Base-by-base conservation (phyloP, 352 stramenopile species). In the Globisporangium ultimum region DNA sequence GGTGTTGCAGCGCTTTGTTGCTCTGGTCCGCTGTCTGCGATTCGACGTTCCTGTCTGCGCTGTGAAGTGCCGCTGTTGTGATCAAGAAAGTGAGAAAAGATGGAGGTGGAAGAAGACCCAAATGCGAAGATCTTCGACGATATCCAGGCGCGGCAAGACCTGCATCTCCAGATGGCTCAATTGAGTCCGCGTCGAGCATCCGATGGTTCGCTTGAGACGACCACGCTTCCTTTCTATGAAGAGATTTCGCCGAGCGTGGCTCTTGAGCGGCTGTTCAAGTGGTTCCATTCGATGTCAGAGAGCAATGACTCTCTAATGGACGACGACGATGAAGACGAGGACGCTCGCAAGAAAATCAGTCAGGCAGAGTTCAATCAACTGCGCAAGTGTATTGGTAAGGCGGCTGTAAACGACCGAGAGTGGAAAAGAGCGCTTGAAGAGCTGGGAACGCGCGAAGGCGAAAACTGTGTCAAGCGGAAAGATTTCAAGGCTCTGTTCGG, bases 401-500 rank as follows among this genome's bases (percentile, higher is more conserved):
- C 40, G 13, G 13, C 52, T 5, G 55, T 83, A 8, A 55, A 40
- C 0, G 46, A 68, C 1, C 47, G 49, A 12, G 61, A 81, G n/a
- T 87, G 77, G 77, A 58, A 48, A 13, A 58, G 60, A 42, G 77
- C 74, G n/a, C 48, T 83, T 2, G 68, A 78, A 17, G 71, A 78
- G 53, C 64, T 87, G 1, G 68, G 62, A 0, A 60, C 62, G 21
- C 11, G 42, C 0, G 48, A 64, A 10, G 52, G 52, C 5, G 53
- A 76, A 2, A 22, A 53, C 1, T 47, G 17, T 10, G 77, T 83
- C 2, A 17, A 47, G 5, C 61, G 66, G 52, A 65, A 55, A 7
- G 65, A 83, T 45, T 87, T 87, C 66, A 80, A 84, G 43, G 72
- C 68, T 6, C 63, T 87, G 1, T 87, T 87, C 57, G 77, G 77